Base-by-base conservation (phyloP, 768 basidiomycete species). In the Gautieria morchelliformis region DNA sequence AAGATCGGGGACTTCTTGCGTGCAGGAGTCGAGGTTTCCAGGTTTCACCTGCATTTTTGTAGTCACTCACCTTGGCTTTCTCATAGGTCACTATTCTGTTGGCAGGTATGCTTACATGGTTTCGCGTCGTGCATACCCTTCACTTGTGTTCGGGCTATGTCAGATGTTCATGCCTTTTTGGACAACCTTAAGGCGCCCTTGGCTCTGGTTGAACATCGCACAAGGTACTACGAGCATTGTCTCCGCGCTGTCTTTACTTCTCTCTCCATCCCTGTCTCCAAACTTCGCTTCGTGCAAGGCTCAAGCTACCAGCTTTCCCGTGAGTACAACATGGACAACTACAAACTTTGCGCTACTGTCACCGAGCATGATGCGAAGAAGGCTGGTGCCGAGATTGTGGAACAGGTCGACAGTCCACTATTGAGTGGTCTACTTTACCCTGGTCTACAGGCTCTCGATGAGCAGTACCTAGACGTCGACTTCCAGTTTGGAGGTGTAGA, bases 401-500 rank as follows among this genome's bases (percentile, higher is more conserved):
- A 98, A 70, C 95, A 97, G 70, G 89, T 94, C 5, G 89, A 93
- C 60, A 92, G 87, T 65, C 89, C 93, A 1, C 74, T 94, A 51
- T 75, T 99, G 54, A 93, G 91, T 61, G 93, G 93, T 1, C 70
- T 98, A 60, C 79, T 99, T 56, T 98, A 99, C 78, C 96, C 96
- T 0, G 93, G 94, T 40, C 71, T 99, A 42, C 96, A 99, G 64
- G 94, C 96, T 10, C 81, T 99, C 24, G 96, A 99, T 63, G 96
- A 99, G 70, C 84, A 98, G 72, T 97, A 98, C 78, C 80, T 99
- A 19, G 90, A 78, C 17, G 87, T 89, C 30, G 93, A 98, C 69
- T 95, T 99, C 73, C 96, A 98, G 70, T 99, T 99, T 63, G 96
- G 95, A 15, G 96, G 96, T 53, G 85, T 92, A 9, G 96, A 99